These are phyloP conservation scores for Leishmania arabica DNA, from an alignment of 208 protist genomes.

Conservation along the genomic window DNA sequence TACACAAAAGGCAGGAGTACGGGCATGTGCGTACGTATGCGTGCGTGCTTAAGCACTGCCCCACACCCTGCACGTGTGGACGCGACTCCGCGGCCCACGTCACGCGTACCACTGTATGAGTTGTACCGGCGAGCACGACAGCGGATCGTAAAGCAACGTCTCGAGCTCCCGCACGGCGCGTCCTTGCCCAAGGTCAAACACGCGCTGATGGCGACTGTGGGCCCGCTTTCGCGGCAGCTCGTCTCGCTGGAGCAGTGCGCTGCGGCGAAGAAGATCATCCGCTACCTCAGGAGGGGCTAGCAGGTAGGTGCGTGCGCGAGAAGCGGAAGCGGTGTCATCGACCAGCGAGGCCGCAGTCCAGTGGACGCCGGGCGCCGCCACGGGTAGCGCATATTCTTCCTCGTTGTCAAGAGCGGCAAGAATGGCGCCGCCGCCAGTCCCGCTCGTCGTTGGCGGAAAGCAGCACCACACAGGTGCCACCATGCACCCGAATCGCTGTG, in stretches of 20 bases:
- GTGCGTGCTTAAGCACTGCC: neutral
- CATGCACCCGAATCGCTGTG: slow-evolving; percentile 66
- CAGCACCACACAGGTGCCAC: slow-evolving; percentile 62
- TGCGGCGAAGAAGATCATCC: slow-evolving; percentile 15
- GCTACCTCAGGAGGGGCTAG: slow-evolving; percentile 23
- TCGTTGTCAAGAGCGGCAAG: neutral
- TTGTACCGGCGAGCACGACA: slow-evolving; percentile 22
- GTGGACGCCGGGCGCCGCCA: too few species aligned
- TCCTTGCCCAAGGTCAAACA: slow-evolving; percentile 20
- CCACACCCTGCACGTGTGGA: neutral
- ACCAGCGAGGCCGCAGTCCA: slow-evolving; percentile 13
- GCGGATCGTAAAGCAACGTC: slow-evolving; percentile 17
- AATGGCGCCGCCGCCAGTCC: neutral
- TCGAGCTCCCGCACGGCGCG: slow-evolving; percentile 17
- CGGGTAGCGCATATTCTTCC: neutral
- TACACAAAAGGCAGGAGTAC: neutral
- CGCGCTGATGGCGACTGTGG: slow-evolving; percentile 27
- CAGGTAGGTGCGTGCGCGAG: slow-evolving; percentile 4
- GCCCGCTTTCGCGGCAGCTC: slow-evolving; percentile 12
- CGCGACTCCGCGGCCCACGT: neutral
- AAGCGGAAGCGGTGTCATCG: neutral
- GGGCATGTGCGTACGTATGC: neutral
- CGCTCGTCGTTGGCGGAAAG: slow-evolving; percentile 9
- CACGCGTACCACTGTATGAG: slow-evolving; percentile 28
- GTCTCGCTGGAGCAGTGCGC: slow-evolving; percentile 12